Evolutionary conservation across 2,329 filamentous ascomycete species (phyloP), one percentile per base, ranked within the genome.

Genomic region (Arachnomyces sp.): DNA sequence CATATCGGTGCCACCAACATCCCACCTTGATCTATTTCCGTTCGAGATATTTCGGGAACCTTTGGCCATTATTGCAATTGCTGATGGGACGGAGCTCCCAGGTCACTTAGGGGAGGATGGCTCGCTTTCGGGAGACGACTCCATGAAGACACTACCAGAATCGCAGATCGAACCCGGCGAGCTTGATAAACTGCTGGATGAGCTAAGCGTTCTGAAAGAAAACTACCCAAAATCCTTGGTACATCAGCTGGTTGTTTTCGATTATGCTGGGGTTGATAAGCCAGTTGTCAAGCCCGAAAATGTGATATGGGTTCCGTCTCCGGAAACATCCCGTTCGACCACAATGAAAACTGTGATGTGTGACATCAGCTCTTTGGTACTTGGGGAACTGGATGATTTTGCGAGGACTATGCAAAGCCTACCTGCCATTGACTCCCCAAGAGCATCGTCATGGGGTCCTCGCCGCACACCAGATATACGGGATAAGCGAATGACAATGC

Each of bases 31-130:
- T 14, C 68, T 94, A 31, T 84, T 84, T 29, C 89, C 92, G 1
- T 95, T 95, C 68, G 92, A 98, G 60, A 71, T 90, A 32, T 94
- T 86, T 61, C 78, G 89, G 52, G 86, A 94, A 60, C 84, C 87
- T 7, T 72, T 95, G 39, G 78, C 84, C 38, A 73, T 96, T 17
- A 76, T 98, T 46, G 90, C 86, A 3, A 72, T 96, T 43, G 85
- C 86, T 12, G 90, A 96, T 63, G 87, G 85, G 35, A 65, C 69
- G 31, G 86, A 93, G 61, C 71, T 86, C 67, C 28, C 42, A 35
- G 25, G 36, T 46, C 6, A 44, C 40, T 9, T 25, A 9, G 21
- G 21, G 15, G 39, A 48, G 12, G 39, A 21, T 25, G 38, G 32
- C 11, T 13, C 28, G 12, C 12, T 14, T 25, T 14, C 28, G 9